Conservation (phyloP, 192 early-diverging fungal species). For the Backusella mclennaniae region DNA sequence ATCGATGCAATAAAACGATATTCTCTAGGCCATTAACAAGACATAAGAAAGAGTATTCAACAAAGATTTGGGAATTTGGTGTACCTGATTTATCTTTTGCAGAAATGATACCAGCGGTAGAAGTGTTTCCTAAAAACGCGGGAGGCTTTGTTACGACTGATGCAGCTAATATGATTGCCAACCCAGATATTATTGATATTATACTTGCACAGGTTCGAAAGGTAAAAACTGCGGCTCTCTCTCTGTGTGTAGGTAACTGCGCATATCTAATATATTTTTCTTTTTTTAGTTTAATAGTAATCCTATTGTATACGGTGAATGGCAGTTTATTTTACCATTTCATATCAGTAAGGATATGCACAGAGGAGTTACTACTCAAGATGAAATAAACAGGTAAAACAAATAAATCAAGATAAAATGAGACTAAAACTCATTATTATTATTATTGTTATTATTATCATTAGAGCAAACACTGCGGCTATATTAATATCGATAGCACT, state of each 20-base stretch:
- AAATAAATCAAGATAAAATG: neutral
- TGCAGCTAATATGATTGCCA: neutral
- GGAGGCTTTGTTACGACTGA: constrained; percentile 9
- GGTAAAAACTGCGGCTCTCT: neutral
- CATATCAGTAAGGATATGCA: neutral
- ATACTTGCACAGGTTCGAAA: neutral
- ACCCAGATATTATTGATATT: neutral
- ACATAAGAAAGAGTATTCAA: neutral
- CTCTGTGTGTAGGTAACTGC: neutral
- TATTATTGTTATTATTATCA: too few species aligned
- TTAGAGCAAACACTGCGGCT: neutral
- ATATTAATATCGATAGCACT: neutral
- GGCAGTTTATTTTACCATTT: constrained; percentile 3
- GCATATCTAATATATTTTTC: neutral
- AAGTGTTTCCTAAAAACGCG: neutral
- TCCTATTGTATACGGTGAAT: neutral
- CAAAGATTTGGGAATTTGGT: constrained; percentile 4
- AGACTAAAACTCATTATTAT: neutral
- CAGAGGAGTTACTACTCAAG: neutral
- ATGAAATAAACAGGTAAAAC: neutral
- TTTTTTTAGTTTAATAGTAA: neutral
- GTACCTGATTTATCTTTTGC: neutral
- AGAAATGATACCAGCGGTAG: neutral
- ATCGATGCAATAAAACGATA: neutral
- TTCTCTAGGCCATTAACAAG: neutral